Conservation (phyloP, 768 basidiomycete genomes). For the Piloderma croceum region DNA sequence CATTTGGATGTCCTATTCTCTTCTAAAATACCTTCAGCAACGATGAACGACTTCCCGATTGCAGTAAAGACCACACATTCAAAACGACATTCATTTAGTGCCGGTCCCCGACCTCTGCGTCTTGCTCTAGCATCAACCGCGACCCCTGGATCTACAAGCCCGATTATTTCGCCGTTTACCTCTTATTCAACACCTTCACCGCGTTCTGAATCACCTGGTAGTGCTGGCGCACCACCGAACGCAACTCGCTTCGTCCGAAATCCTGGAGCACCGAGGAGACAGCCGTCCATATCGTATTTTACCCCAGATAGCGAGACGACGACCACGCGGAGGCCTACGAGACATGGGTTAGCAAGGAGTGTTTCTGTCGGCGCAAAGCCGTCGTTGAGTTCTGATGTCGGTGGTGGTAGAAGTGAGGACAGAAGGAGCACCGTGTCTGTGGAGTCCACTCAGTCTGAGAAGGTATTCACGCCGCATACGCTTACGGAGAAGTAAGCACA, state of each 20-base stretch:
- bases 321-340: constrained; percentile 8
- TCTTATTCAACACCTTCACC: background rate
- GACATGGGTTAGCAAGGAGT: constrained; percentile 6
- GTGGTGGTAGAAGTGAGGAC: constrained; percentile 16
- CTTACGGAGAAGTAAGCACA: constrained; percentile 64
- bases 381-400: constrained; percentile 2
- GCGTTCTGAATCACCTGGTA: constrained; percentile 9
- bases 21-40: background rate
- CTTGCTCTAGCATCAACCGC: constrained; percentile 34
- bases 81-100: constrained; percentile 28
- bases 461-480: constrained; percentile 47
- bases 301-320: constrained; percentile 23
- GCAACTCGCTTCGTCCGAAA: constrained; percentile 18
- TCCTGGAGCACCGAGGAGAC: constrained; percentile 29
- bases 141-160: constrained; percentile 12
- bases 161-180: constrained; percentile 8
- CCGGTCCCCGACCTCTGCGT: constrained; percentile 44
- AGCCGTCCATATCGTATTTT: constrained; percentile 52
- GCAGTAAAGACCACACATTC: constrained; percentile 25
- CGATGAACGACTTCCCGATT: background rate
- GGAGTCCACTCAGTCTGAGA: constrained; percentile 5
- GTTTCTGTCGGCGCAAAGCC: too few species aligned
- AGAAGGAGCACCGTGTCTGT: constrained; percentile 25
- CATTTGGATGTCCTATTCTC: background rate
- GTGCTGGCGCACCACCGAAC: constrained; percentile 21